Evolutionary conservation across 495 filamentous ascomycete species (phyloP), one percentile per base, ranked within the genome.

Genomic region (Hypoxylon lienhwacheense): DNA sequence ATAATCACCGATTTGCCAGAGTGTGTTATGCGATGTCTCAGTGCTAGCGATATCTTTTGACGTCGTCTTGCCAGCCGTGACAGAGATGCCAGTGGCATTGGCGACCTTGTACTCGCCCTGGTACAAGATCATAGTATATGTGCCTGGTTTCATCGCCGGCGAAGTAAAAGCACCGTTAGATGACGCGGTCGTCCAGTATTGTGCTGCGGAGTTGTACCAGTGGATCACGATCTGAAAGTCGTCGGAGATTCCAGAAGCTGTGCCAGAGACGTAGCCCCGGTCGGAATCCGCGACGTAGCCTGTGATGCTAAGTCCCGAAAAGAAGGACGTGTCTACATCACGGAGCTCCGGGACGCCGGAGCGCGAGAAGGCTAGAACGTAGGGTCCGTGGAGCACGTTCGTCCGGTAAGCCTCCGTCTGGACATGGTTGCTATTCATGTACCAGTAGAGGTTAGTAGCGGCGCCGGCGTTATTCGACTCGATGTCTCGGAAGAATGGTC

Each of bases 121-220:
- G 65, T 86, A 87, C 16, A 86, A 74, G 3, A 80, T 76, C 81
- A 85, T 85, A 1, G 80, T 82, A 66, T 86, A 87, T 0, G 80
- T 81, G 4, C 84, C 84, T 0, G 82, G 74, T 61, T 85, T 86
- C 84, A 87, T 86, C 15, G 76, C 68, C 0, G 84, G 83, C 0
- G 84, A 85, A 5, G 76, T 82, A 64, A 84, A 87, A 3, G 61
- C 61, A 1, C 82, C 82, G 28, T 65, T 70, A 16, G 76, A 77
- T 2, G 66, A 62, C 3, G 81, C 77, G 55, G 78, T 77, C 4
- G 75, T 72, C 84, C 84, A 87, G 68, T 86, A 85, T 42, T 86
- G 84, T 0, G 83, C 83, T 1, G 64, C 74, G 6, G 59, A 61
- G 64, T 86, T 87, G 64, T 77, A 82, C 83, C 81, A 87, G 64